These are phyloP conservation scores for Fusarium pseudoanthophilum DNA, from an alignment of 2,329 filamentous ascomycete species.

Conservation along the genomic window DNA sequence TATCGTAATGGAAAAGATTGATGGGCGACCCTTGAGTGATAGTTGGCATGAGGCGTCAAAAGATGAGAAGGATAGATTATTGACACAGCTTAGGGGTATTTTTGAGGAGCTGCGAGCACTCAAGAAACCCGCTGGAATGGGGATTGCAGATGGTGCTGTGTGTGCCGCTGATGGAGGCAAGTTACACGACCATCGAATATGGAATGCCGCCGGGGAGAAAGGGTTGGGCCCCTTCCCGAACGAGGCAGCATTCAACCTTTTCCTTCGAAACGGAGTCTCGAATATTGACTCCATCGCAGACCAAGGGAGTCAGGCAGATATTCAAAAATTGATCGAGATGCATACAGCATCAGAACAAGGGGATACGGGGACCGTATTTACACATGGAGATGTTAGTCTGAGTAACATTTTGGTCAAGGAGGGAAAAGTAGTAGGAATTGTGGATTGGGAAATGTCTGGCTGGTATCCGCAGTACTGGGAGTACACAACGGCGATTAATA, in stretches of 20 bases:
- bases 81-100: neutral
- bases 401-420: neutral
- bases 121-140: neutral
- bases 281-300: neutral
- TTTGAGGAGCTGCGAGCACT: neutral
- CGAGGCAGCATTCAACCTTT: neutral
- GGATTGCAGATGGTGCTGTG: neutral
- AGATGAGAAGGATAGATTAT: neutral
- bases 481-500: neutral
- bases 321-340: neutral
- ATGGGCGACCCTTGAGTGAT: neutral
- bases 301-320: neutral
- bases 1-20: neutral
- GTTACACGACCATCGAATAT: neutral
- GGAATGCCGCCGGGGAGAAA: neutral
- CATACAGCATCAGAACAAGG: neutral
- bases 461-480: neutral
- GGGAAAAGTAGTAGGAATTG: neutral
- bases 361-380: neutral
- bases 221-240: neutral
- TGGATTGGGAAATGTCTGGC: neutral
- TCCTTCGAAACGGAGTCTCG: neutral
- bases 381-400: neutral
- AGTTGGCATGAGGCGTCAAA: neutral
- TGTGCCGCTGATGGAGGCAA: neutral